Evolutionary conservation across 345 rosid species (phyloP).

Genomic region (Salix exigua): DNA sequence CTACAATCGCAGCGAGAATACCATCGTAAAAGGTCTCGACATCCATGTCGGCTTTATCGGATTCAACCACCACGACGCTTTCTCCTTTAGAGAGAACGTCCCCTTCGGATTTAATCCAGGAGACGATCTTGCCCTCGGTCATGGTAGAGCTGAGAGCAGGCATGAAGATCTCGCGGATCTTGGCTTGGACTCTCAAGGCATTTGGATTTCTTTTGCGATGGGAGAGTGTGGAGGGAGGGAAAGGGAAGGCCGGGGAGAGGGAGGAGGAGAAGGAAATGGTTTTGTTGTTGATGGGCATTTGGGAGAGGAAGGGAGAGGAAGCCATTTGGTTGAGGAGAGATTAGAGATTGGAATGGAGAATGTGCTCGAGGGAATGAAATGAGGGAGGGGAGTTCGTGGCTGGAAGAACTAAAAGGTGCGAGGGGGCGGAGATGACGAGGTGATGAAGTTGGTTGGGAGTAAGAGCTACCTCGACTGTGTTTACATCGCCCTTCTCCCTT

Average conservation of each 20-base stretch:
- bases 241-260: slow-evolving; percentile 14
- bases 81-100: slow-evolving; percentile 87
- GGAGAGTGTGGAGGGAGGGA: slow-evolving; percentile 21
- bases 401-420: neutral
- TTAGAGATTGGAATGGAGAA: slow-evolving; percentile 26
- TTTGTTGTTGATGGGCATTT: slow-evolving; percentile 29
- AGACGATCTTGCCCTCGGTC: slow-evolving; percentile 99
- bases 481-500: slow-evolving; percentile 32
- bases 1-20: slow-evolving; percentile 89
- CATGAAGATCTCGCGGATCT: slow-evolving; percentile 98
- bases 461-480: slow-evolving; percentile 37
- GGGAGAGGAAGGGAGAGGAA: slow-evolving; percentile 15
- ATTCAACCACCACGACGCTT: slow-evolving; percentile 93
- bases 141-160: slow-evolving; percentile 97
- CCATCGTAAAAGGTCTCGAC: slow-evolving; percentile 94
- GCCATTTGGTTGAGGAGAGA: slow-evolving; percentile 19
- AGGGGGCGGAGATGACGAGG: slow-evolving; percentile 85
- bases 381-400: neutral
- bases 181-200: slow-evolving; percentile 50
- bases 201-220: slow-evolving; percentile 14
- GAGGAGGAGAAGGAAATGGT: slow-evolving; percentile 32
- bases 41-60: slow-evolving; percentile 98
- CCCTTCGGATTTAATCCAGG: slow-evolving; percentile 93
- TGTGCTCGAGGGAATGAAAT: slow-evolving; percentile 13
- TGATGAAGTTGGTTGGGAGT: slow-evolving; percentile 39